phyloP scores from a whole-genome alignment of 306 rosid species.

The Purshia tridentata region DNA sequence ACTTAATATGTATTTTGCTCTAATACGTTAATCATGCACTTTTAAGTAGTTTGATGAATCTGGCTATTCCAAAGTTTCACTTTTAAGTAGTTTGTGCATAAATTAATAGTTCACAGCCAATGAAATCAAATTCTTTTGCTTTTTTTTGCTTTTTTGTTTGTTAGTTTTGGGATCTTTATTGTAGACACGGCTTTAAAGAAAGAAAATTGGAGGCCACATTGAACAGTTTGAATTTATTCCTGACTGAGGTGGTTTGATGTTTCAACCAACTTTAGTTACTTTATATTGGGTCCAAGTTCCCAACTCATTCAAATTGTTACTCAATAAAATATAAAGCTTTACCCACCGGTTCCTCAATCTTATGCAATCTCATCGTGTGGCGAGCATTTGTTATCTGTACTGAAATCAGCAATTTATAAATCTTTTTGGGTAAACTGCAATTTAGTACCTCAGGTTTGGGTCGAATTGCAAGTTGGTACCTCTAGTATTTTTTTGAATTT shows the following conservation, averaged over 20 bases:
- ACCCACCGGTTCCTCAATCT: background rate
- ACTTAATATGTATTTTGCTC: background rate
- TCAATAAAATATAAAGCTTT: background rate
- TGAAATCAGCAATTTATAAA: background rate
- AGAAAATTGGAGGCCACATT: background rate
- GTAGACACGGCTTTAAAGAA: background rate
- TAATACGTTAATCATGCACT: background rate
- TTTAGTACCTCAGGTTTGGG: too few relatives aligned
- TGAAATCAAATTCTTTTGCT: background rate
- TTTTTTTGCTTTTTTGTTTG: background rate
- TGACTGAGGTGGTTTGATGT: background rate
- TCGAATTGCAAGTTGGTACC: too few relatives aligned
- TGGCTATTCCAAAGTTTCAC: conserved; percentile 1
- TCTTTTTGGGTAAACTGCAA: too few relatives aligned
- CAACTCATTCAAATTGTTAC: background rate
- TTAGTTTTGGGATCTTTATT: background rate
- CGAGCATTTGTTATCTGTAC: background rate
- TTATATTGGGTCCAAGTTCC: conserved; percentile 13
- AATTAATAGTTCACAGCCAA: conserved; percentile 5
- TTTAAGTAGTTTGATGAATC: background rate
- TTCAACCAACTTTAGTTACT: background rate
- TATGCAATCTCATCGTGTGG: background rate
- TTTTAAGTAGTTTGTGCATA: conserved; percentile 1
- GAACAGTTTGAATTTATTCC: background rate
- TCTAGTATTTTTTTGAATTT: too few relatives aligned